These are phyloP conservation scores for Bocquillonia castaneifolia DNA, from an alignment of 441 rosid species.

Conservation along the genomic window DNA sequence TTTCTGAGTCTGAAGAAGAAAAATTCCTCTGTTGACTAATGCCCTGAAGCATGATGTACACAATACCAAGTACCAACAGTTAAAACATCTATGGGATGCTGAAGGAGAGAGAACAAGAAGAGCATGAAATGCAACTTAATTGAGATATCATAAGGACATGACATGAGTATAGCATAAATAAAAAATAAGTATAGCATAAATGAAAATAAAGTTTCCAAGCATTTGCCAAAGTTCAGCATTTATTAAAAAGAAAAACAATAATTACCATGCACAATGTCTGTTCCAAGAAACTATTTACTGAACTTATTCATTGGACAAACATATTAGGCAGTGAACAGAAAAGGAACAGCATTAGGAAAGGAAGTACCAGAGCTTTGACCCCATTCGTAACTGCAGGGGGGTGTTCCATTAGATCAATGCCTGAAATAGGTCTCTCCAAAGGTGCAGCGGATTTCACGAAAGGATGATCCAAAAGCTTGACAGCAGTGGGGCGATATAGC, in stretches of 20 bases:
- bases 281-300: not conserved
- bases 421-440: slow-evolving; percentile 54
- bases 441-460: slow-evolving; percentile 69
- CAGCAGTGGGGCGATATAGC: slow-evolving; percentile 68
- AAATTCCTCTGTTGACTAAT: slow-evolving; percentile 40
- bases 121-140: not conserved
- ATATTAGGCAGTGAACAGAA: slow-evolving; percentile 2
- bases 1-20: slow-evolving; percentile 45
- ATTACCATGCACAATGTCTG: not conserved
- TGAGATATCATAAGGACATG: not conserved
- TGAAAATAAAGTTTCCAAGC: no score
- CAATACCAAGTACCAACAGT: slow-evolving; percentile 15
- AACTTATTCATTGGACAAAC: slow-evolving; percentile 2
- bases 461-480: slow-evolving; percentile 73
- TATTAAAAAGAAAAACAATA: not conserved
- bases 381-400: slow-evolving; percentile 42
- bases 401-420: slow-evolving; percentile 43
- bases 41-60: slow-evolving; percentile 39
- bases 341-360: slow-evolving; percentile 21
- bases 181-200: no score
- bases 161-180: no score
- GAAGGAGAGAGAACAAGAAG: not conserved
- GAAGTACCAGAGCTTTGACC: slow-evolving; percentile 49
- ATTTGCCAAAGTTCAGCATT: no score
- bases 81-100: not conserved